Conservation (phyloP, 2,329 filamentous ascomycete species). For the Xylariaceae sp. region DNA sequence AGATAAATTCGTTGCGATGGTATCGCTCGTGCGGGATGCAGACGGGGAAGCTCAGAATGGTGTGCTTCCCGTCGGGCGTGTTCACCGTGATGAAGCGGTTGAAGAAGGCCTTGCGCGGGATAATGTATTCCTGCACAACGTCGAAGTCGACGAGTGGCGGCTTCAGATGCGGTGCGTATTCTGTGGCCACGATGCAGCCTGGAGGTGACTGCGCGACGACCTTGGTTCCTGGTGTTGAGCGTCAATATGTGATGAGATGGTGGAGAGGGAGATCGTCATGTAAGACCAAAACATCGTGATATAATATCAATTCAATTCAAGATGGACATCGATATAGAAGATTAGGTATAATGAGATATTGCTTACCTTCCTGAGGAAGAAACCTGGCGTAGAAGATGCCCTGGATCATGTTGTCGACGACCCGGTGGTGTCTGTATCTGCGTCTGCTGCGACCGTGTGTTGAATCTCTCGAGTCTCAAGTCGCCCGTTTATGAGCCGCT, state of each 20-base stretch:
- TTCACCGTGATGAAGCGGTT: conserved; percentile 81
- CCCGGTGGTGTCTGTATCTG: too few relatives aligned
- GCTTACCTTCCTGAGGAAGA: conserved; percentile 56
- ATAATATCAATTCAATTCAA: too few relatives aligned
- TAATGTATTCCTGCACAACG: conserved; percentile 84
- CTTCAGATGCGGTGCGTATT: conserved; percentile 38
- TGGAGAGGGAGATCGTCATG: not conserved
- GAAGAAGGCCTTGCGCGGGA: conserved; percentile 91
- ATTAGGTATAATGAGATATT: not conserved
- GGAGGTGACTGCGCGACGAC: conserved; percentile 59
- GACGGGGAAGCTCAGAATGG: conserved; percentile 82
- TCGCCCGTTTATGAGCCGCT: not conserved
- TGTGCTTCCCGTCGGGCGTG: conserved; percentile 63
- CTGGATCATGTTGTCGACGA: conserved; percentile 51
- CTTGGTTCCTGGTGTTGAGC: conserved; percentile 46
- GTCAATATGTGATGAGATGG: conserved; percentile 14
- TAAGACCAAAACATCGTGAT: too few relatives aligned
- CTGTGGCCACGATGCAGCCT: conserved; percentile 52
- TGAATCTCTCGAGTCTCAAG: too few relatives aligned
- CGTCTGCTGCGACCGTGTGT: too few relatives aligned
- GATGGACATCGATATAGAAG: not conserved
- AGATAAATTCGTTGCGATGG: conserved; percentile 92
- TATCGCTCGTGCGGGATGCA: conserved; percentile 80
- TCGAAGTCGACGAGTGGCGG: conserved; percentile 76
- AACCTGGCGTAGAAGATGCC: conserved; percentile 68